phyloP scores from a whole-genome alignment of 2,329 filamentous ascomycete genomes.

The Epichloe gansuensis region DNA sequence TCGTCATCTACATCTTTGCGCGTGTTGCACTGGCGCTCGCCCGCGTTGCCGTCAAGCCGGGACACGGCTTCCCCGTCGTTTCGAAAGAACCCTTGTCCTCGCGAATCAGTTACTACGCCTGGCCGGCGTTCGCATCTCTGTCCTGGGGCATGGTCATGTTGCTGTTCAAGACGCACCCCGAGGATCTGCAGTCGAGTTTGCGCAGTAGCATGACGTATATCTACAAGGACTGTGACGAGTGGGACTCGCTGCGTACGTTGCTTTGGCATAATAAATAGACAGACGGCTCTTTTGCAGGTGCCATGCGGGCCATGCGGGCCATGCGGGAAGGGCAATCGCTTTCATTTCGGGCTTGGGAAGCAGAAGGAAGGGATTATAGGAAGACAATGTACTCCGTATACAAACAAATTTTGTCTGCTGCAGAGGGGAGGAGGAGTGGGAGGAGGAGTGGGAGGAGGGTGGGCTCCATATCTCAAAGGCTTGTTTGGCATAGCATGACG shows the following conservation, averaged over 20 bases:
- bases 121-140: slow-evolving; percentile 82
- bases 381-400: not conserved
- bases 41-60: slow-evolving; percentile 63
- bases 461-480: not conserved
- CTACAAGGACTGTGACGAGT: slow-evolving; percentile 78
- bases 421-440: not conserved
- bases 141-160: slow-evolving; percentile 96
- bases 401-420: not conserved
- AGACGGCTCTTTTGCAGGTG: not conserved
- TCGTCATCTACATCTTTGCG: slow-evolving; percentile 95
- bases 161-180: slow-evolving; percentile 82
- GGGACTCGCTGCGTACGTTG: slow-evolving; percentile 76
- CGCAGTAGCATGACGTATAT: slow-evolving; percentile 96
- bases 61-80: slow-evolving; percentile 35
- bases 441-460: not conserved
- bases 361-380: not conserved
- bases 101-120: slow-evolving; percentile 57
- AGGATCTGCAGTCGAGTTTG: slow-evolving; percentile 81
- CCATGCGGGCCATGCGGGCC: not conserved
- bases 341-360: not conserved
- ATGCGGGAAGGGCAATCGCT: not conserved
- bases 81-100: slow-evolving; percentile 34
- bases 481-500: not conserved
- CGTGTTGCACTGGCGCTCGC: slow-evolving; percentile 76
- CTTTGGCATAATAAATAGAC: slow-evolving; percentile 66